Conservation (phyloP, 1,284 basidiomycete genomes). For the Pyrrhoderma lamaoense region DNA sequence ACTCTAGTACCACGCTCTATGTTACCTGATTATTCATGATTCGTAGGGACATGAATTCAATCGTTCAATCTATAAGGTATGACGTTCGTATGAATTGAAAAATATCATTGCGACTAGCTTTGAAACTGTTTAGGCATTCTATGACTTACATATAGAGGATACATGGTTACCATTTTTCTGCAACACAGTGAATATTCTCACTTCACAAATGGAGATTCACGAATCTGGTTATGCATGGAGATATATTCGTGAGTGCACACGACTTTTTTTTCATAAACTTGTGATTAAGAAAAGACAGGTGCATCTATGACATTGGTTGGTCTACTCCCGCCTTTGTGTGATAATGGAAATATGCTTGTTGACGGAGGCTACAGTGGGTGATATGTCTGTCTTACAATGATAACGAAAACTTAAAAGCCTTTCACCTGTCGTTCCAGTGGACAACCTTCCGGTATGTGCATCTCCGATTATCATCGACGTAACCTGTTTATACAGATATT, state of each 20-base stretch:
- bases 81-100: constrained; percentile 4
- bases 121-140: constrained; percentile 55
- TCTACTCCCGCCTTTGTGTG: constrained; percentile 89
- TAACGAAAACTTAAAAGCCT: neutral
- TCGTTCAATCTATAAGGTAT: constrained; percentile 73
- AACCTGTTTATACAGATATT: neutral
- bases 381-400: neutral
- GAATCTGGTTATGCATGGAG: constrained; percentile 94
- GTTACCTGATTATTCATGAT: constrained; percentile 10
- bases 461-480: neutral
- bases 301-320: constrained; percentile 98
- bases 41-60: constrained; percentile 86
- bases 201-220: constrained; percentile 95
- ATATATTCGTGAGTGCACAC: constrained; percentile 57
- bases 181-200: constrained; percentile 98
- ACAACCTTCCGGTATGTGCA: constrained; percentile 75
- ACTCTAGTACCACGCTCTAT: constrained; percentile 20
- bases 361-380: constrained; percentile 86
- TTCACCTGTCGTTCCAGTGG: constrained; percentile 44
- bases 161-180: constrained; percentile 99
- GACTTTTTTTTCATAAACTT: neutral
- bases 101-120: constrained; percentile 2
- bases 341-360: constrained; percentile 91
- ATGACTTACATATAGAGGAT: constrained; percentile 94
- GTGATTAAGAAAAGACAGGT: constrained; percentile 38